Percentiles rank a stretch among this genome's conserved stretches.
These are phyloP conservation scores for Paraphoma sp. DNA, from an alignment of 2,329 filamentous ascomycete genomes.

Conservation along the genomic window DNA sequence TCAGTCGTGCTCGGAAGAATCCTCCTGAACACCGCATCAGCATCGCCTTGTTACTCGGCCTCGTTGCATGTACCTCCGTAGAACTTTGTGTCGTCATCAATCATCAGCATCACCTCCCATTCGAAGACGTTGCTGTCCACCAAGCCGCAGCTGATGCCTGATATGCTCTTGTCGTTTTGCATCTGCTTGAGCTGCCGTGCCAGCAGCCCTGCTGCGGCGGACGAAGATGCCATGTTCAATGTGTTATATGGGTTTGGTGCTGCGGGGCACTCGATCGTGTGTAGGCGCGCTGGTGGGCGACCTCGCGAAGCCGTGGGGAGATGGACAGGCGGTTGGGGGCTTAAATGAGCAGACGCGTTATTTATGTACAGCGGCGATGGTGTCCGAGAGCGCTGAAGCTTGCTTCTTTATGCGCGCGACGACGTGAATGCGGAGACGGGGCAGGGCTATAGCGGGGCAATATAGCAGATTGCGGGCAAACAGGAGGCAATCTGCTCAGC, in stretches of 20 bases:
- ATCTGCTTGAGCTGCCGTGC: conserved; percentile 91
- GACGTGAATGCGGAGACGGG: conserved; percentile 15
- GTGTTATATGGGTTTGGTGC: conserved; percentile 1
- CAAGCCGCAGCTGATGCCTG: conserved; percentile 91
- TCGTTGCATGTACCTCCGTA: conserved; percentile 73
- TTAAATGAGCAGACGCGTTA: not conserved
- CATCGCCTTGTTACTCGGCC: not conserved
- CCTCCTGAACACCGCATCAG: conserved; percentile 63
- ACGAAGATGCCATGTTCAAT: conserved; percentile 42
- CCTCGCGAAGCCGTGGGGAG: not conserved
- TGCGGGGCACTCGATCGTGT: conserved; percentile 6
- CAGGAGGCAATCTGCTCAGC: not conserved
- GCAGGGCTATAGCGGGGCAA: conserved; percentile 28
- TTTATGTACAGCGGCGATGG: no score
- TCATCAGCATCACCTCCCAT: conserved; percentile 99
- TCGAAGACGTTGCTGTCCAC: conserved; percentile 88
- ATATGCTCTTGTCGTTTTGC: conserved; percentile 87
- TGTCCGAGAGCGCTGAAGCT: no score
- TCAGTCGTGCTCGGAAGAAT: conserved; percentile 92
- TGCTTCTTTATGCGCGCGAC: not conserved
- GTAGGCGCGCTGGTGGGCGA: not conserved
- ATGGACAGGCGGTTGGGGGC: not conserved
- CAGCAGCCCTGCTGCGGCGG: conserved; percentile 75
- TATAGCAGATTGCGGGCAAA: conserved; percentile 21
- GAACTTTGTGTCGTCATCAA: conserved; percentile 89